These are phyloP conservation scores for Sarocladium brachiariae DNA, from an alignment of 2,329 filamentous ascomycete genomes.

Conservation along the genomic window DNA sequence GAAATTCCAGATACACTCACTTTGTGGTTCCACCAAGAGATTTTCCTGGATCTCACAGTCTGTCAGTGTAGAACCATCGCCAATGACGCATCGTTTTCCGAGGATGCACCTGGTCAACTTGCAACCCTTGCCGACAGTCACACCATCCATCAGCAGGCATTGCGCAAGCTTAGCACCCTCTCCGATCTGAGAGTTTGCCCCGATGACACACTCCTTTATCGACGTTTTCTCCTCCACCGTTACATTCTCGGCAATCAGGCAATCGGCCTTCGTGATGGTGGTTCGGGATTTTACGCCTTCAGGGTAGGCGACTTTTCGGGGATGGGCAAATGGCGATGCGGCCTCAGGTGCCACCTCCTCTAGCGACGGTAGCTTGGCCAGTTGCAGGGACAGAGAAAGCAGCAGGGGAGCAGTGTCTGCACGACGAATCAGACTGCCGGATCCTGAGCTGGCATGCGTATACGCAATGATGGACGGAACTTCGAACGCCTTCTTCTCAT, in stretches of 20 bases:
- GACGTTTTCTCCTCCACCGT: slow-evolving; percentile 81
- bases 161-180: slow-evolving; percentile 80
- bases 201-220: slow-evolving; percentile 89
- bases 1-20: slow-evolving; percentile 36
- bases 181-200: slow-evolving; percentile 78
- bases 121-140: slow-evolving; percentile 74
- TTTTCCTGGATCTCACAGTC: slow-evolving; percentile 94
- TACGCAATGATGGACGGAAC: slow-evolving; percentile 77
- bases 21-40: slow-evolving; percentile 72
- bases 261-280: slow-evolving; percentile 76
- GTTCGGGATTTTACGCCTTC: slow-evolving; percentile 73
- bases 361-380: slow-evolving; percentile 74
- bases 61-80: slow-evolving; percentile 72
- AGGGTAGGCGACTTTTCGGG: slow-evolving; percentile 74
- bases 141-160: slow-evolving; percentile 89
- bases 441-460: slow-evolving; percentile 55
- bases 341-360: slow-evolving; percentile 53
- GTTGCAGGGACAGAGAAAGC: slow-evolving; percentile 71
- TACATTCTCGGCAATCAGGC: slow-evolving; percentile 80
- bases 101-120: slow-evolving; percentile 84
- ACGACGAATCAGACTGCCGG: slow-evolving; percentile 66
- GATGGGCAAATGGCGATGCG: slow-evolving; percentile 69
- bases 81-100: slow-evolving; percentile 72
- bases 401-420: slow-evolving; percentile 83
- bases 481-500: slow-evolving; percentile 15